Evolutionary conservation across 163 green algal genomes (phyloP).

Genomic region (Scenedesmus sp.): DNA sequence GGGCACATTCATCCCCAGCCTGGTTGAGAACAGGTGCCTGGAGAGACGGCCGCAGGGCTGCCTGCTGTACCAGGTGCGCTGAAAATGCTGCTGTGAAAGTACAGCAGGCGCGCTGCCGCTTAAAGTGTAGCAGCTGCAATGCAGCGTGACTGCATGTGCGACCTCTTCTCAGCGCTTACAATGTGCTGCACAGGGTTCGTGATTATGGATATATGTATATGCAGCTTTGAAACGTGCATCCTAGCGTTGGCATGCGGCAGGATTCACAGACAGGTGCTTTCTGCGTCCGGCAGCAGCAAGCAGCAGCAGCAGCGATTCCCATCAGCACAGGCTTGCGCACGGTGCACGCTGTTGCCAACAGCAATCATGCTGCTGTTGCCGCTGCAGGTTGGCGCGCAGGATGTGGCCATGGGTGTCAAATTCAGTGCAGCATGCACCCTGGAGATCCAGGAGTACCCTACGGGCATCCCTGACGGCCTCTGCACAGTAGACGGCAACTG

Average conservation of each 20-base stretch:
- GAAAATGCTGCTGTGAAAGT: neutral
- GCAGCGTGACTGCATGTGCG: neutral
- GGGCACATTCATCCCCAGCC: constrained; percentile 81
- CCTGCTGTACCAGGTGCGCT: constrained; percentile 65
- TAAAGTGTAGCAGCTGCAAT: neutral
- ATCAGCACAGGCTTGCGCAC: neutral
- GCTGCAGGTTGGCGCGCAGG: constrained; percentile 79
- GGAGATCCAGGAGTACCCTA: constrained; percentile 76
- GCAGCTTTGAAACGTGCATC: too few species aligned
- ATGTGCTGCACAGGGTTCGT: neutral
- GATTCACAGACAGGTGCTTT: neutral
- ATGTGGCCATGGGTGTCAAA: constrained; percentile 84
- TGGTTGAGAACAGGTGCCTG: constrained; percentile 85
- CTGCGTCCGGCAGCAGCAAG: neutral
- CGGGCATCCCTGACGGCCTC: constrained; percentile 50
- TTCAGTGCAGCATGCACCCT: constrained; percentile 83
- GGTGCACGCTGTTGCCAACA: neutral
- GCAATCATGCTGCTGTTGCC: constrained; percentile 6
- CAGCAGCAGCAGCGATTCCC: neutral
- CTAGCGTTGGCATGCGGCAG: neutral
- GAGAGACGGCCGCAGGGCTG: constrained; percentile 62
- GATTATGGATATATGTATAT: too few species aligned
- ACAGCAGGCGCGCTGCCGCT: too few species aligned
- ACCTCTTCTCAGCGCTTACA: neutral
- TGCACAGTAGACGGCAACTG: constrained; percentile 18